Evolutionary conservation across 208 protist genomes (phyloP).

Genomic region (Acanthamoeba rhysodes): DNA sequence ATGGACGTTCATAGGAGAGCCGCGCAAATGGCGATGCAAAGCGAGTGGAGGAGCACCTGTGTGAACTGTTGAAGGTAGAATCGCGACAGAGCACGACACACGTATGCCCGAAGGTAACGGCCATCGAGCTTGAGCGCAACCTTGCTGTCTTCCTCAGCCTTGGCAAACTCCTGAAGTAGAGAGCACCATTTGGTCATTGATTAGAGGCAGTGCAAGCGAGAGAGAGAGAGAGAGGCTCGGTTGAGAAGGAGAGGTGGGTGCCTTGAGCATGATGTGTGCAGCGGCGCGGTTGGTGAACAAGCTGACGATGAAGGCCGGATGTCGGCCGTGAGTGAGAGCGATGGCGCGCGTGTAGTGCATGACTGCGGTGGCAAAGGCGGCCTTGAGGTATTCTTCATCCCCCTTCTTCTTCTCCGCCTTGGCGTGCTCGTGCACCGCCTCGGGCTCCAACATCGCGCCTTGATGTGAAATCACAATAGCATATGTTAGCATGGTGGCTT

Average conservation of each 20-base stretch:
- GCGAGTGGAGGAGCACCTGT: background rate
- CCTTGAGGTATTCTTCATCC: slow-evolving; percentile 59
- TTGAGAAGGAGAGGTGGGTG: background rate
- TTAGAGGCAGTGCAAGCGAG: background rate
- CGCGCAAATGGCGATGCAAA: background rate
- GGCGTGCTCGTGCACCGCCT: slow-evolving; percentile 68
- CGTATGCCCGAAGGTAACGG: slow-evolving; percentile 22
- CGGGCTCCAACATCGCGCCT: background rate
- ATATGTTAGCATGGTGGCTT: background rate
- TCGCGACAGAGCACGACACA: slow-evolving; percentile 43
- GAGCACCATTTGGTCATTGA: background rate
- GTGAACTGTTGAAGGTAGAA: slow-evolving; percentile 63
- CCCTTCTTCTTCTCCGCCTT: slow-evolving; percentile 64
- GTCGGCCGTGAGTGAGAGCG: slow-evolving; percentile 38
- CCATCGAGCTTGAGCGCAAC: slow-evolving; percentile 61
- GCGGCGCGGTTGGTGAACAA: slow-evolving; percentile 48
- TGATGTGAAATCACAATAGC: background rate
- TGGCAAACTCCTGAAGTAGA: slow-evolving; percentile 34
- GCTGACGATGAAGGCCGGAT: slow-evolving; percentile 61
- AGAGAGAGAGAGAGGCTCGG: background rate
- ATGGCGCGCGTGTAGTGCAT: slow-evolving; percentile 70
- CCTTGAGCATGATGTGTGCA: slow-evolving; percentile 69
- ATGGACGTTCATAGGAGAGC: too few relatives aligned
- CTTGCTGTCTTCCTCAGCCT: slow-evolving; percentile 66
- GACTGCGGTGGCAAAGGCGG: slow-evolving; percentile 23